Percentiles rank a stretch among this genome's conserved stretches.
Evolutionary conservation across 2,329 filamentous ascomycete genomes (phyloP).

Genomic region (Aspergillus sergii): DNA sequence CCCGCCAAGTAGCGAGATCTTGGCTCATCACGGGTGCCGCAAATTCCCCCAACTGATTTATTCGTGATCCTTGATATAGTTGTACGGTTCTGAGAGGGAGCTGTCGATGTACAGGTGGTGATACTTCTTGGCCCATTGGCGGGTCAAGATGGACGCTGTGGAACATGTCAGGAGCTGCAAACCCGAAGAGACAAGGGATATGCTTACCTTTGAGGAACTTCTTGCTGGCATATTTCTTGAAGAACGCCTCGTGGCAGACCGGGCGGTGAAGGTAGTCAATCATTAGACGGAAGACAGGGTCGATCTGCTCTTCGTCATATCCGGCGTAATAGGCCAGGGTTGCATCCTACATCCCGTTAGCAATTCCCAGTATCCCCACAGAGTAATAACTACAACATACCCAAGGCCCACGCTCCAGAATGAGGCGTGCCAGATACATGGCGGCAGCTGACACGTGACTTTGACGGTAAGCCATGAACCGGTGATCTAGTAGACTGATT

Average conservation of each 20-base stretch:
- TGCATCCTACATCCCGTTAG: conserved; percentile 62
- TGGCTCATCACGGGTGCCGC: conserved; percentile 29
- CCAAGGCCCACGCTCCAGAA: conserved; percentile 90
- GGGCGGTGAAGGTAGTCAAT: conserved; percentile 92
- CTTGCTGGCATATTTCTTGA: conserved; percentile 99
- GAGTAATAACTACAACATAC: conserved; percentile 45
- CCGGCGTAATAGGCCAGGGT: conserved; percentile 89
- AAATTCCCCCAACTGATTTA: conserved; percentile 28
- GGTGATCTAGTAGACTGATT: conserved; percentile 92
- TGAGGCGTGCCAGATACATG: conserved; percentile 92
- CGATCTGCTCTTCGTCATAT: conserved; percentile 89
- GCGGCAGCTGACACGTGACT: conserved; percentile 88
- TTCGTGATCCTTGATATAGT: conserved; percentile 35
- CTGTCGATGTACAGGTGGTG: conserved; percentile 41
- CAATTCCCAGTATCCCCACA: neutral
- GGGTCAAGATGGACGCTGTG: conserved; percentile 83
- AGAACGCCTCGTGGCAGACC: conserved; percentile 93
- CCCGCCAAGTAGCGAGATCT: conserved; percentile 21
- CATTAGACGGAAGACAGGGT: conserved; percentile 91
- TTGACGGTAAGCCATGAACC: conserved; percentile 86
- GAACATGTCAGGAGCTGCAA: conserved; percentile 24
- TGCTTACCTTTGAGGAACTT: conserved; percentile 94
- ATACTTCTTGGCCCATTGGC: conserved; percentile 90
- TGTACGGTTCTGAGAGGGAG: conserved; percentile 35
- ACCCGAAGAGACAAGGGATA: neutral